Percentiles rank a stretch among this genome's conserved stretches.
These are phyloP conservation scores for Fragilariopsis cylindrus DNA, from an alignment of 108 stramenopile species.

Conservation along the genomic window DNA sequence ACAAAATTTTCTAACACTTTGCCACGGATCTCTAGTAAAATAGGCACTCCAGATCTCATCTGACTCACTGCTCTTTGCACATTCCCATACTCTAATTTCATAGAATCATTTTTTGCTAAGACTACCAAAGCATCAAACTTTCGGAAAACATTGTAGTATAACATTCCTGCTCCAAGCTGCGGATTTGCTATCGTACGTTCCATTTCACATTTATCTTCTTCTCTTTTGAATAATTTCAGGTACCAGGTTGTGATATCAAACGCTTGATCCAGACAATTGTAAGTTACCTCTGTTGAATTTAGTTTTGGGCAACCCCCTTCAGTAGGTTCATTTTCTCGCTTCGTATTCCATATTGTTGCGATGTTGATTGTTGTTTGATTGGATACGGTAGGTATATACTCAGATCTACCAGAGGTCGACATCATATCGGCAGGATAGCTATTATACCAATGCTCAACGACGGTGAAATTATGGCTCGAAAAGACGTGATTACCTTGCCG, in stretches of 20 bases:
- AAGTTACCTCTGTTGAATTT: not conserved
- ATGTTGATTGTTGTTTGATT: not conserved
- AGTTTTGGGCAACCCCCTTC: slow-evolving; percentile 2
- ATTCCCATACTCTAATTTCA: slow-evolving; percentile 19
- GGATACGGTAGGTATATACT: not conserved
- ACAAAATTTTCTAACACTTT: slow-evolving; percentile 16
- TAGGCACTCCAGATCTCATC: slow-evolving; percentile 24
- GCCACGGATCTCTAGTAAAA: slow-evolving; percentile 13
- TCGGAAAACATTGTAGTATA: slow-evolving; percentile 26
- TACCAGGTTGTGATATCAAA: slow-evolving; percentile 20
- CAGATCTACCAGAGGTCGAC: not conserved
- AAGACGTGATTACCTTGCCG: slow-evolving; percentile 8
- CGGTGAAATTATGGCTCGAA: not conserved
- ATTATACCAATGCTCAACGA: slow-evolving; percentile 30
- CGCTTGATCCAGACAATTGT: slow-evolving; percentile 8
- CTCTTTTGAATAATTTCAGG: slow-evolving; percentile 7
- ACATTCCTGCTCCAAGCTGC: slow-evolving; percentile 11
- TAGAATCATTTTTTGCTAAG: slow-evolving; percentile 9
- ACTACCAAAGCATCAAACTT: slow-evolving; percentile 22
- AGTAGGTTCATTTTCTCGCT: not conserved
- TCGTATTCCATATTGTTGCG: slow-evolving; percentile 23
- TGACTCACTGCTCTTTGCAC: slow-evolving; percentile 28
- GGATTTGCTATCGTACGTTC: slow-evolving; percentile 13
- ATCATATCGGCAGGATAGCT: slow-evolving; percentile 22
- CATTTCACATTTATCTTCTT: slow-evolving; percentile 5